Percentiles rank a stretch among this genome's conserved stretches.
phyloP scores from a whole-genome alignment of 805 yeast species.

The Candida xyloterini region DNA sequence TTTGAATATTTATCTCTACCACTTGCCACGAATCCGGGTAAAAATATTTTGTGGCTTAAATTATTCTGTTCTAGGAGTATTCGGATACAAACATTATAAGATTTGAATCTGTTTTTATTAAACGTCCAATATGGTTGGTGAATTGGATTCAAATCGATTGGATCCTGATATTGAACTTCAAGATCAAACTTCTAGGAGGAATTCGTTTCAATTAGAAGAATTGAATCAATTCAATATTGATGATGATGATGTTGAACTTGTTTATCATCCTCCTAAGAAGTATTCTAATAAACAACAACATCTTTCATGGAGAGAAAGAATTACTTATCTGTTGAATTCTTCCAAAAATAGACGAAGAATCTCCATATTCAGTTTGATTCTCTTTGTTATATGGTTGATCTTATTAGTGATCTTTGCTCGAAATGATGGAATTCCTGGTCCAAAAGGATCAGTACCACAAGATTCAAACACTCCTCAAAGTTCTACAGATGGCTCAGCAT shows the following conservation, averaged over 20 bases:
- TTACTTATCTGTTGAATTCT: constrained; percentile 10
- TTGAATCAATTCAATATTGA: constrained; percentile 26
- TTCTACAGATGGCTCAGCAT: constrained; percentile 1
- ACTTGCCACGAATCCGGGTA: constrained; percentile 9
- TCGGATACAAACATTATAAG: background rate
- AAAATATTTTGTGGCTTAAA: background rate
- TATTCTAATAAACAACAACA: constrained; percentile 6
- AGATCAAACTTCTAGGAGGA: constrained; percentile 18
- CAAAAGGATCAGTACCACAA: background rate
- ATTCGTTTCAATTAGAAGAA: constrained; percentile 19
- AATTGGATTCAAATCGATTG: constrained; percentile 2
- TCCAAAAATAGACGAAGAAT: constrained; percentile 21
- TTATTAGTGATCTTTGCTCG: constrained; percentile 25
- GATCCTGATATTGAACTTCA: constrained; percentile 24
- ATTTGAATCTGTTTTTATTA: no score
- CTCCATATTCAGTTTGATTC: constrained; percentile 14
- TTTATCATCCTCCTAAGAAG: constrained; percentile 11
- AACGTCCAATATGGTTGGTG: constrained; percentile 3
- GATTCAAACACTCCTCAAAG: background rate
- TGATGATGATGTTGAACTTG: constrained; percentile 17
- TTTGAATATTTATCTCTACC: constrained; percentile 1
- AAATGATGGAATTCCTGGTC: constrained; percentile 8
- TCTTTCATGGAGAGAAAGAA: constrained; percentile 7
- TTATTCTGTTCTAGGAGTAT: constrained; percentile 6
- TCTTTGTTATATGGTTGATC: constrained; percentile 28